Conservation (phyloP, 345 rosid species). For the Rhodamnia rubescens region DNA sequence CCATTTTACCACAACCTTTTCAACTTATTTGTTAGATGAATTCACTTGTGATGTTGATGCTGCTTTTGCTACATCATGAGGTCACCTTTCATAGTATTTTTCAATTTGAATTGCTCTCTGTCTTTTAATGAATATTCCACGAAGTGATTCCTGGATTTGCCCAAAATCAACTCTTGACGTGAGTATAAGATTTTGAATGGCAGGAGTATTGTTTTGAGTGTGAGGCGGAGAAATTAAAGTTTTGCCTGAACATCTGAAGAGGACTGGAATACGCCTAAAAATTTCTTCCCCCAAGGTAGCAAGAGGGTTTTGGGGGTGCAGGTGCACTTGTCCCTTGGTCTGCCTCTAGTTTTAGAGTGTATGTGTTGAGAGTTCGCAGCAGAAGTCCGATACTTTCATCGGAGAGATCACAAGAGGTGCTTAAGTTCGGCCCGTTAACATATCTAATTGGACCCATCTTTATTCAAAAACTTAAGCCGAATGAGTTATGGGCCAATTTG, state of each 20-base stretch:
- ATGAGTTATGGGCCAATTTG: too few species aligned
- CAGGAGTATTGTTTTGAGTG: neutral
- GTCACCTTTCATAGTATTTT: neutral
- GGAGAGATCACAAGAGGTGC: too few species aligned
- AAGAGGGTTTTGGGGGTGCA: neutral
- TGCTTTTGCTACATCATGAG: neutral
- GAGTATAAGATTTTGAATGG: neutral
- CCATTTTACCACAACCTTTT: neutral
- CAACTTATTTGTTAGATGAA: neutral
- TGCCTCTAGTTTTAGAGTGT: neutral
- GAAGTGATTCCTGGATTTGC: neutral
- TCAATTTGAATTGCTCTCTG: neutral
- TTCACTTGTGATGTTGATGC: neutral
- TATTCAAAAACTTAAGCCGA: too few species aligned
- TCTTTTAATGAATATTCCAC: neutral
- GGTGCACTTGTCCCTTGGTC: neutral
- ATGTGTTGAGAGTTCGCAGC: too few species aligned
- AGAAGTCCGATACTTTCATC: too few species aligned
- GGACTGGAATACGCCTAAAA: neutral
- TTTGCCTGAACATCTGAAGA: neutral
- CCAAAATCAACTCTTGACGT: neutral
- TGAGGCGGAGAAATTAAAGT: neutral
- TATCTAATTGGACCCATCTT: too few species aligned
- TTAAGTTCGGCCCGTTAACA: too few species aligned
- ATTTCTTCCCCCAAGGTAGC: neutral